A percentile compares a stretch with the other conserved stretches of the same genome.
phyloP scores from a whole-genome alignment of 2,329 filamentous ascomycete species.

The Capronia epimyces region DNA sequence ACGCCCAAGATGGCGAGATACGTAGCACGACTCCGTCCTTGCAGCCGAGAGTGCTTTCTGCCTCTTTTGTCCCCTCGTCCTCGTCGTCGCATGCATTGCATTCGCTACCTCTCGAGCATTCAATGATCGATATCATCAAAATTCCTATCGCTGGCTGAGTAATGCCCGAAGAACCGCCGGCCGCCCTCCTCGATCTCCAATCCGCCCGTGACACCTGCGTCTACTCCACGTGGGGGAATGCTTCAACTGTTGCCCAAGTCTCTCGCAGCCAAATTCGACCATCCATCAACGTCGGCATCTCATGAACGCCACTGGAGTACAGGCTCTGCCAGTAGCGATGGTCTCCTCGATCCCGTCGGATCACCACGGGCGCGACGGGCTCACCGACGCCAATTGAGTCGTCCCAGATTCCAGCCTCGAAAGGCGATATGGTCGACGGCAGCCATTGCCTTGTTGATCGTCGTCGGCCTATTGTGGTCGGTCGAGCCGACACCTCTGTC shows the following conservation, averaged over 20 bases:
- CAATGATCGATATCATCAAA: not conserved
- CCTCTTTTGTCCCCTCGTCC: too few relatives aligned
- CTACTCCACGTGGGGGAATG: constrained; percentile 7
- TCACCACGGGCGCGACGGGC: constrained; percentile 11
- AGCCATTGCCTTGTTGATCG: constrained; percentile 14
- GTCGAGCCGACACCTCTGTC: not conserved
- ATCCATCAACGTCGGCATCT: not conserved
- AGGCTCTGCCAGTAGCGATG: constrained; percentile 10
- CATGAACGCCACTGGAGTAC: constrained; percentile 11
- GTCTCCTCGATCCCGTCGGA: constrained; percentile 13
- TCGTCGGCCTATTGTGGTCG: constrained; percentile 14
- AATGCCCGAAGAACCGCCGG: too few relatives aligned
- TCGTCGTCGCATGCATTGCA: not conserved
- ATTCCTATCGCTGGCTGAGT: too few relatives aligned
- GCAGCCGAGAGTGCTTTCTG: too few relatives aligned
- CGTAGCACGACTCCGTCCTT: too few relatives aligned
- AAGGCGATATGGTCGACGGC: constrained; percentile 18
- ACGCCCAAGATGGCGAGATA: too few relatives aligned
- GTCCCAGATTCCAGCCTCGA: constrained; percentile 15
- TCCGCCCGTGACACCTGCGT: too few relatives aligned
- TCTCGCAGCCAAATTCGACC: constrained; percentile 11
- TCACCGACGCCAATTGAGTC: constrained; percentile 16
- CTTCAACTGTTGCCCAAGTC: constrained; percentile 14
- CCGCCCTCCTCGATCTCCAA: too few relatives aligned
- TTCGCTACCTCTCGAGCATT: not conserved